phyloP scores from a whole-genome alignment of 192 early-diverging fungal genomes.

The Dissophora ornata region DNA sequence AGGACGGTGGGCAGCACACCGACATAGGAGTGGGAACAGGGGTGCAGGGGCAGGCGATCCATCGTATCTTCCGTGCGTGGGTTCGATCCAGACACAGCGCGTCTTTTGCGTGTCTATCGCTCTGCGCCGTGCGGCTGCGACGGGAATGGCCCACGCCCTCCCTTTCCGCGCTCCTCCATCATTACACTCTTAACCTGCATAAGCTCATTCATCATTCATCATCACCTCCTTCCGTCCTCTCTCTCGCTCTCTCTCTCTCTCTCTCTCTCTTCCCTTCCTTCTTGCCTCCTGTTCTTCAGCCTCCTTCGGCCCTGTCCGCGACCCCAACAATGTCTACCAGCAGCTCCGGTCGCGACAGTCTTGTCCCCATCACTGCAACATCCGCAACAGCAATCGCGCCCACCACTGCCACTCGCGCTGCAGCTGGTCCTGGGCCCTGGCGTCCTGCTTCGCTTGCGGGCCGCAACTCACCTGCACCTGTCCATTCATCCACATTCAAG shows the following conservation, averaged over 20 bases:
- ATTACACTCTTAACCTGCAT: not conserved
- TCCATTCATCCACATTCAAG: conserved; percentile 15
- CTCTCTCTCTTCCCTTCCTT: not conserved
- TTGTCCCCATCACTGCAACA: not conserved
- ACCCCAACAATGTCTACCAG: not conserved
- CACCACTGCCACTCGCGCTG: not conserved
- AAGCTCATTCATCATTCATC: not conserved
- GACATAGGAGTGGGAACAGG: too few species aligned
- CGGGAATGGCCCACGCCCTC: too few species aligned
- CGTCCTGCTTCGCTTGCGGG: conserved; percentile 33
- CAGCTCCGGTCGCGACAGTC: not conserved
- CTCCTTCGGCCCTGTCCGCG: not conserved
- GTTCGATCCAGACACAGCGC: too few species aligned
- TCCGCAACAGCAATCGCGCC: not conserved
- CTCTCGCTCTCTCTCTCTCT: not conserved
- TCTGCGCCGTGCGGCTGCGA: too few species aligned
- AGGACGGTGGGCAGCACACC: not conserved
- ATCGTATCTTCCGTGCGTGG: too few species aligned
- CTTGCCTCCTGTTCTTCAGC: not conserved
- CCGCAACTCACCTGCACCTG: conserved; percentile 37
- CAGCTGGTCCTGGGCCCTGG: conserved; percentile 25
- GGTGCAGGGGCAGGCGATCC: too few species aligned
- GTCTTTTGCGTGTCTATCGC: too few species aligned
- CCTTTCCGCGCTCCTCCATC: not conserved
- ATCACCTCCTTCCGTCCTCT: not conserved